Percentiles rank a stretch among this genome's conserved stretches.
Evolutionary conservation across 345 rosid species (phyloP).

Genomic region (Excoecaria agallocha): DNA sequence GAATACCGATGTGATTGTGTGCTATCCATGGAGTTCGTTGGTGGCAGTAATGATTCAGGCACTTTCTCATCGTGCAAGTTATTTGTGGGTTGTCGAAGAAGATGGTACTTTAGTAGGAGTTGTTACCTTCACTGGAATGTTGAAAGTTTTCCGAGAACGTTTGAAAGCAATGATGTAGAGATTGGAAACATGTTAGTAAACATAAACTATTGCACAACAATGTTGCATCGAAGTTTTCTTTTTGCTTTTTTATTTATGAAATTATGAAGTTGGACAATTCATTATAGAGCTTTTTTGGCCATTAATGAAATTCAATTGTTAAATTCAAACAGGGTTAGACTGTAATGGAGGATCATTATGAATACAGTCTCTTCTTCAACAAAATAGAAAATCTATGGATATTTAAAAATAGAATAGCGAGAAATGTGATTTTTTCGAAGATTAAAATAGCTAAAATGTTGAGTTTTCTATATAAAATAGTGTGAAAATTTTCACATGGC

Average conservation of each 20-base stretch:
- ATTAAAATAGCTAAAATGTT: too few species aligned
- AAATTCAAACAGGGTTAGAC: too few species aligned
- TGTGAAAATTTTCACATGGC: too few species aligned
- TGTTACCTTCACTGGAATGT: conserved; percentile 49
- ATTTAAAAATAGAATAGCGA: too few species aligned
- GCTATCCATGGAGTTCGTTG: conserved; percentile 56
- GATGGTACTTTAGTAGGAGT: conserved; percentile 46
- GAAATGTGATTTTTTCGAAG: too few species aligned
- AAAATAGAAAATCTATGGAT: too few species aligned
- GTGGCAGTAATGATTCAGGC: conserved; percentile 70
- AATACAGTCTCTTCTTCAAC: too few species aligned
- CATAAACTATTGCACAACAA: not conserved
- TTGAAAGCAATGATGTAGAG: conserved; percentile 22
- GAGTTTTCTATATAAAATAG: too few species aligned
- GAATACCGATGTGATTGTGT: conserved; percentile 42
- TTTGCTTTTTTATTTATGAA: not conserved
- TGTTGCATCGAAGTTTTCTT: not conserved
- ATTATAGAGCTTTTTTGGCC: too few species aligned
- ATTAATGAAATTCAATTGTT: too few species aligned
- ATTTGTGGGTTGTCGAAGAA: conserved; percentile 57
- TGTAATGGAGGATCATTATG: too few species aligned
- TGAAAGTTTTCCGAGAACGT: conserved; percentile 48
- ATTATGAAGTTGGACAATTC: not conserved
- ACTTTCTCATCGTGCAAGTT: conserved; percentile 48
- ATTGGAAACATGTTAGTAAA: not conserved